Percentiles rank a stretch among this genome's conserved stretches.
Conservation (phyloP, 768 basidiomycete species). For the Atractiella rhizophila region DNA sequence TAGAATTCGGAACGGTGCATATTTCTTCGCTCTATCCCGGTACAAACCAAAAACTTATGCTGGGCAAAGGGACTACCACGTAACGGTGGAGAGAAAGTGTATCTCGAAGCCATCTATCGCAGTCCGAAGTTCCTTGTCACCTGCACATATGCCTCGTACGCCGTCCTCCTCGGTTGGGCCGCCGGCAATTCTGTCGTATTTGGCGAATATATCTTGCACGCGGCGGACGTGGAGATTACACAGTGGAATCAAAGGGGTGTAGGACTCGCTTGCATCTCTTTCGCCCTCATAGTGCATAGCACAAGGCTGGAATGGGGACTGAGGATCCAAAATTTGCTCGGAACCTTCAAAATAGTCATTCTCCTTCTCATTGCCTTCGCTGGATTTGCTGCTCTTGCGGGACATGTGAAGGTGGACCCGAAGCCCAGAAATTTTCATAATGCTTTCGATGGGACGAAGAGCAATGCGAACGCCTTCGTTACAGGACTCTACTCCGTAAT, state of each 20-base stretch:
- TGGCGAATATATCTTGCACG: conserved; percentile 2
- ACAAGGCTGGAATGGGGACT: conserved; percentile 12
- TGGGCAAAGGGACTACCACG: conserved; percentile 11
- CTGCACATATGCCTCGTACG: conserved; percentile 11
- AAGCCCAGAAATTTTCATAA: conserved; percentile 11
- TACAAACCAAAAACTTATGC: too few species aligned
- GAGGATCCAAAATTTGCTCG: conserved; percentile 13
- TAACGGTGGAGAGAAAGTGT: conserved; percentile 15
- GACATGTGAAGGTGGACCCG: neutral
- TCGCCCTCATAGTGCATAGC: conserved; percentile 15
- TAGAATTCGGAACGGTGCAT: conserved; percentile 2
- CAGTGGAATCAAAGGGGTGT: conserved; percentile 15
- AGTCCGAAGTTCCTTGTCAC: conserved; percentile 12
- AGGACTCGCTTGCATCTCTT: conserved; percentile 15
- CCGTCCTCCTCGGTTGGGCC: conserved; percentile 10
- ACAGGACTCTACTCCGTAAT: conserved; percentile 4
- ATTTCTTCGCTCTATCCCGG: too few species aligned
- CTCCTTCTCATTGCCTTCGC: conserved; percentile 14
- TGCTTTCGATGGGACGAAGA: conserved; percentile 12
- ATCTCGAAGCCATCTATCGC: conserved; percentile 11
- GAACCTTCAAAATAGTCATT: conserved; percentile 15
- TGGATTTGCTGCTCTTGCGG: conserved; percentile 10
- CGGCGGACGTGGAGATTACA: conserved; percentile 9
- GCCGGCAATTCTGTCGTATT: neutral
- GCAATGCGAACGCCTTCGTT: conserved; percentile 11